A percentile compares a stretch with the other conserved stretches of the same genome.
Conservation (phyloP, 192 early-diverging fungal genomes). For the Cetraspora pellucida region DNA sequence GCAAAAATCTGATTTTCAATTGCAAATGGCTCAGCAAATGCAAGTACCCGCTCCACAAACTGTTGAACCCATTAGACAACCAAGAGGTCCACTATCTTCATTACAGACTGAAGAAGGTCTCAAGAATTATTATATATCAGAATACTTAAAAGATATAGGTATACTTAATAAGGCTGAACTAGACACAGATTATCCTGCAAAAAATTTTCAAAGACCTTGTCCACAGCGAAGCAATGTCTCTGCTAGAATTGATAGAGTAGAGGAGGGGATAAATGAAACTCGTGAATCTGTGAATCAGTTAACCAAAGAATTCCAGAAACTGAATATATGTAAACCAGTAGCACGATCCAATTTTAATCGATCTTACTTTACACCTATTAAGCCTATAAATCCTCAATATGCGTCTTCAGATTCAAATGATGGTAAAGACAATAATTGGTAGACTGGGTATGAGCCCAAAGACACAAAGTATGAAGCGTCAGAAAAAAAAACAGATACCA, state of each 20-base stretch:
- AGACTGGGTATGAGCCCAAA: too few relatives aligned
- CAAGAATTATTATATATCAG: not conserved
- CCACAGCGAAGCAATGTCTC: not conserved
- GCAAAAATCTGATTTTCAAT: not conserved
- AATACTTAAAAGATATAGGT: not conserved
- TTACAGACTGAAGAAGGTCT: not conserved
- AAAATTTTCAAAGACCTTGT: not conserved
- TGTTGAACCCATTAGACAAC: not conserved
- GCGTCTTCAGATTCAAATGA: not conserved
- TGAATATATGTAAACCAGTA: not conserved
- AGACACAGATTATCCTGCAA: not conserved
- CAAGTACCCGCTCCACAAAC: not conserved
- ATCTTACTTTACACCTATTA: too few relatives aligned
- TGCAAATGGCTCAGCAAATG: not conserved
- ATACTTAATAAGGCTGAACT: not conserved
- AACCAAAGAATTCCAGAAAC: slow-evolving; percentile 1
- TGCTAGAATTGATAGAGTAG: not conserved
- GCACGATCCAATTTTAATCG: too few relatives aligned
- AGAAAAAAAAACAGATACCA: too few relatives aligned
- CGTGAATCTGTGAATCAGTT: not conserved
- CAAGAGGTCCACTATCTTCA: not conserved
- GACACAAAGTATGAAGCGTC: too few relatives aligned
- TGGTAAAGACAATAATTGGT: not conserved
- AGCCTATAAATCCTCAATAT: not conserved
- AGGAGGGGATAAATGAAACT: not conserved